Evolutionary conservation across 306 rosid genomes (phyloP).

Genomic region (Gillenia trifoliata): DNA sequence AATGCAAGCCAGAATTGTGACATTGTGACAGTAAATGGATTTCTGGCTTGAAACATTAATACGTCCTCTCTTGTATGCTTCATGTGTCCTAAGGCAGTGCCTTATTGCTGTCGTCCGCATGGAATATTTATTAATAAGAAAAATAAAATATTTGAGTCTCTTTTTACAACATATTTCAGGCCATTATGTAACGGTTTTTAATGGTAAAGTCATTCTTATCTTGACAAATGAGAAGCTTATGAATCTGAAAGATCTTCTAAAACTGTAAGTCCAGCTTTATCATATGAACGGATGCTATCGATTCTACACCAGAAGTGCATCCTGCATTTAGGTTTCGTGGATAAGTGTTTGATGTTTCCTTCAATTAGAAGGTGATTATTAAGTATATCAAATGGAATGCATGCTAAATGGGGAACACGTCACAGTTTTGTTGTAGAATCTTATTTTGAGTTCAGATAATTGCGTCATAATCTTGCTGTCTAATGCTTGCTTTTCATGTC

Average conservation of each 20-base stretch:
- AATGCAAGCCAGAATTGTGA: not conserved
- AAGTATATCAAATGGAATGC: not conserved
- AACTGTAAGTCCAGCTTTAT: not conserved
- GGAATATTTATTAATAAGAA: not conserved
- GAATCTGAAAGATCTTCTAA: not conserved
- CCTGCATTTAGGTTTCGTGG: not conserved
- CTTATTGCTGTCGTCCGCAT: not conserved
- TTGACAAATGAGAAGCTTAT: not conserved
- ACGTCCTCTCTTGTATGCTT: not conserved
- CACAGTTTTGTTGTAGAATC: not conserved
- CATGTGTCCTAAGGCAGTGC: not conserved
- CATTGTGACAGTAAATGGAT: not conserved
- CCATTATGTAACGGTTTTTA: not conserved
- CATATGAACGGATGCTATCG: not conserved
- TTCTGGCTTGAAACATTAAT: too few species aligned
- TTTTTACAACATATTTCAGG: not conserved
- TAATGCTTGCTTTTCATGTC: not conserved
- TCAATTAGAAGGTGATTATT: not conserved
- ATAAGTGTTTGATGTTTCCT: not conserved
- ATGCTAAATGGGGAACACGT: not conserved
- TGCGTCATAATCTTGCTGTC: not conserved
- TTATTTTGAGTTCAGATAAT: not conserved
- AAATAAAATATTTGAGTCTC: not conserved
- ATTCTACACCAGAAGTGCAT: not conserved
- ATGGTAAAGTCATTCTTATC: not conserved